Evolutionary conservation across 805 yeast species (phyloP).

Genomic region (Tetrapisispora phaffii): DNA sequence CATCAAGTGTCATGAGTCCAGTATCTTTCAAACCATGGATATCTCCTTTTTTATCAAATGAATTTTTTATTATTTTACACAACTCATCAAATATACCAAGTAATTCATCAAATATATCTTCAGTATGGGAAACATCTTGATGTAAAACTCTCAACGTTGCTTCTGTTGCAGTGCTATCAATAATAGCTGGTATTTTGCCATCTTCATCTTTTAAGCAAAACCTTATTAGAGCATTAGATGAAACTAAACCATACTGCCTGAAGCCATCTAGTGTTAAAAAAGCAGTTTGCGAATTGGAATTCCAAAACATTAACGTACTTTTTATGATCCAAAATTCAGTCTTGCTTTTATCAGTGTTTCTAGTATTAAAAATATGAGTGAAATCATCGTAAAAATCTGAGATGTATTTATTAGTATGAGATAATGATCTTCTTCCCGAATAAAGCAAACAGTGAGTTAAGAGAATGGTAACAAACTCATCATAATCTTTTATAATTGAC

Average conservation of each 20-base stretch:
- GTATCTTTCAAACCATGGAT: slow-evolving; percentile 9
- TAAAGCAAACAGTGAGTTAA: slow-evolving; percentile 63
- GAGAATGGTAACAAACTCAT: slow-evolving; percentile 43
- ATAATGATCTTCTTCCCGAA: slow-evolving; percentile 78
- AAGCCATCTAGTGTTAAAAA: slow-evolving; percentile 43
- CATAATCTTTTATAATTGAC: slow-evolving; percentile 27
- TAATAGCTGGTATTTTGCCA: slow-evolving; percentile 26
- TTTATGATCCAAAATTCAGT: slow-evolving; percentile 38
- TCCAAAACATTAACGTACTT: slow-evolving; percentile 51
- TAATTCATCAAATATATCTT: slow-evolving; percentile 21
- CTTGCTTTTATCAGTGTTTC: slow-evolving; percentile 17
- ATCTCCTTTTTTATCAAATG: slow-evolving; percentile 7
- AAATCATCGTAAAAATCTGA: slow-evolving; percentile 29
- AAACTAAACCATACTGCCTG: slow-evolving; percentile 34
- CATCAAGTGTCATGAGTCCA: slow-evolving; percentile 11
- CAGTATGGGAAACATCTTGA: slow-evolving; percentile 10
- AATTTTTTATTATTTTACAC: slow-evolving; percentile 11
- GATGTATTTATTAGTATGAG: slow-evolving; percentile 53
- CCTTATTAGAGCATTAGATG: slow-evolving; percentile 31
- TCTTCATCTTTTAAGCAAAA: slow-evolving; percentile 29
- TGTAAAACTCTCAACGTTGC: slow-evolving; percentile 31
- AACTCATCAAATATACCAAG: slow-evolving; percentile 23
- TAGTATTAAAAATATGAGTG: slow-evolving; percentile 14
- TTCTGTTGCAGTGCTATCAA: slow-evolving; percentile 38
- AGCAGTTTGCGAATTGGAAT: slow-evolving; percentile 48